Base-by-base conservation (phyloP, 345 rosid genomes). In the Hypericum perforatum region DNA sequence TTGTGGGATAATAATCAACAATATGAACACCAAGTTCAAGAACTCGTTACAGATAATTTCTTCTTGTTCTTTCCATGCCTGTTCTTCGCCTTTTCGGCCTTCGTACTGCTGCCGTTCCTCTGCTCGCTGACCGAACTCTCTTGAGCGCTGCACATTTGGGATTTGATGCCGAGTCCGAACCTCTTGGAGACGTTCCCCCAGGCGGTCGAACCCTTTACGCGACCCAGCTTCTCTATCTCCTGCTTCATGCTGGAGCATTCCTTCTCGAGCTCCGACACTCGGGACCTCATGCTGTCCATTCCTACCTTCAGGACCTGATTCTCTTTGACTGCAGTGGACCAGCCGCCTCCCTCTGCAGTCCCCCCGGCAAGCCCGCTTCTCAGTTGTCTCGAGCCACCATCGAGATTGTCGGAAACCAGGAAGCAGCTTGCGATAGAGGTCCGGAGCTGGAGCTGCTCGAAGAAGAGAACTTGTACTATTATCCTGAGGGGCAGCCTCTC, bases 391-490 rank as follows among this genome's bases (percentile, higher is more conserved):
- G 98, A 84, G 53, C 85, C 32, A 4, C 32, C 86, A 10, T 92
- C 98, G 0, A 88, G 94, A 68, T 88, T 88, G 65, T 88, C 98
- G 13, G 98, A 91, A 52, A 87, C 95, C 41, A 83, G 74, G 66
- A 92, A 82, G 71, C 98, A 92, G 40, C 98, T 94, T 0, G 98
- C 97, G 14, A 92, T 87, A 32, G 97, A 88, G 42, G 94, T 92
- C 74, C 95, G 73, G 15, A 92, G 96, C 81, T 92, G 98, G 56
- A 88, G 98, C 82, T 92, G 98, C 85, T 92, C 98, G 38, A 92
- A 92, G 84, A 92, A 92, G 62, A 92, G 84, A 66, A 92, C 96
- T 71, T 85, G 97, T 16, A 88, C 91, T 1, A 92, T 76, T 63
- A 88, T 65, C 69, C 98, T 83, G 41, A 92, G 64, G 0, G 98